Evolutionary conservation across 768 basidiomycete species (phyloP).

Genomic region (Boletus rubroflammeus): DNA sequence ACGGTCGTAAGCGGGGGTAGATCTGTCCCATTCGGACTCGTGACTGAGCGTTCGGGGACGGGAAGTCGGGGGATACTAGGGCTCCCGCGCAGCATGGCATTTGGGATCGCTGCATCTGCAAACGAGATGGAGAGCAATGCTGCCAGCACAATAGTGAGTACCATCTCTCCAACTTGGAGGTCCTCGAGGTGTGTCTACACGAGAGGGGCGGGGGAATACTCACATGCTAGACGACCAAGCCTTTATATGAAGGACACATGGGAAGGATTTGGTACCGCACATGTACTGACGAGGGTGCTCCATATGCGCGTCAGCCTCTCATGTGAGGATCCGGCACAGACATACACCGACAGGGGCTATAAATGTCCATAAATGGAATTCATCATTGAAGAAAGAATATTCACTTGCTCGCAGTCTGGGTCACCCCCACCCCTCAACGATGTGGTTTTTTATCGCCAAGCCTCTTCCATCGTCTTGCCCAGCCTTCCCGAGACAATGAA

Average conservation of each 20-base stretch:
- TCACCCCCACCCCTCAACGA: neutral
- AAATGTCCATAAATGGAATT: neutral
- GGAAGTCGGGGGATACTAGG: conserved; percentile 14
- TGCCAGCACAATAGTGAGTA: conserved; percentile 3
- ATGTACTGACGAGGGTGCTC: neutral
- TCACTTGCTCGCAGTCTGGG: no score
- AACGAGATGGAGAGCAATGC: conserved; percentile 10
- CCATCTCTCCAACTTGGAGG: conserved; percentile 9
- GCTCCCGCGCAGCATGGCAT: conserved; percentile 20
- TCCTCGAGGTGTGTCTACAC: neutral
- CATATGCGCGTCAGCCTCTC: conserved; percentile 6
- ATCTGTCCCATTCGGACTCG: conserved; percentile 22
- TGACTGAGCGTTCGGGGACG: conserved; percentile 5
- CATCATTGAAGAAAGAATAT: no score
- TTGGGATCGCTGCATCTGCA: conserved; percentile 18
- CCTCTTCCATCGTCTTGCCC: neutral
- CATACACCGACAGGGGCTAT: neutral
- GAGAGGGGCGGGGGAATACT: neutral
- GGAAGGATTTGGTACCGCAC: conserved; percentile 3
- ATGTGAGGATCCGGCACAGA: neutral
- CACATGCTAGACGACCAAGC: neutral
- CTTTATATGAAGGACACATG: conserved; percentile 9
- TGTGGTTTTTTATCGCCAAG: neutral
- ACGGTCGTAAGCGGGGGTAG: conserved; percentile 27
- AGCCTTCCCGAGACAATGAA: neutral